Evolutionary conservation across 768 basidiomycete genomes (phyloP), one percentile per base, ranked within the genome.

Genomic region (Mycena indigotica): DNA sequence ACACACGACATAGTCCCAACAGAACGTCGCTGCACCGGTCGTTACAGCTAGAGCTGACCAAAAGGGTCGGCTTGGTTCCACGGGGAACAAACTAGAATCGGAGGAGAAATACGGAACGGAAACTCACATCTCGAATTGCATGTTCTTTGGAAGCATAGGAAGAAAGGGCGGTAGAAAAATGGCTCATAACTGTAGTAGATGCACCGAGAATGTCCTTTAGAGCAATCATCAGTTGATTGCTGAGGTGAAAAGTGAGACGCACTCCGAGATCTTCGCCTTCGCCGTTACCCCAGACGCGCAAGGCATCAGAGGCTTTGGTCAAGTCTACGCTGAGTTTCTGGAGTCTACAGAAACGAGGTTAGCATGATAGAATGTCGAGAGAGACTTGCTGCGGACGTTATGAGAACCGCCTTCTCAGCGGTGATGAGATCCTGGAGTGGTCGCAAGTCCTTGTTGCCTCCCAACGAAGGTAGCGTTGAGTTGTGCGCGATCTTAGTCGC

Each of bases 401-500:
- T 73, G 28, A 95, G 77, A 6, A 95, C 86, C 5, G 81, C 75
- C 75, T 98, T 98, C 73, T 97, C 94, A 1, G 90, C 84, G 2
- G 85, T 88, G 55, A 98, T 98, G 61, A 96, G 79, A 67, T 95
- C 93, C 68, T 97, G 94, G 6, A 97, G 75, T 0, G 87, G 84
- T 25, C 88, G 76, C 3, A 95, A 73, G 69, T 95, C 94, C 65
- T 86, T 85, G 69, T 93, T 94, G 0, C 78, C 81, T 15, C 69
- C 79, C 10, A 92, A 72, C 0, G 84, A 78, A 40, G 93, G 89
- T 5, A 95, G 76, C 3, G 91, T 89, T 1, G 92, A 87, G 67
- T 93, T 94, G 72, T 96, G 94, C 2, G 94, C 94, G 70, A 96
- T 83, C 73, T 87, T 92, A 32, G 87, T 84, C 64, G 89, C 88